These are phyloP conservation scores for Podila epigama DNA, from an alignment of 192 early-diverging fungal genomes.

Conservation along the genomic window DNA sequence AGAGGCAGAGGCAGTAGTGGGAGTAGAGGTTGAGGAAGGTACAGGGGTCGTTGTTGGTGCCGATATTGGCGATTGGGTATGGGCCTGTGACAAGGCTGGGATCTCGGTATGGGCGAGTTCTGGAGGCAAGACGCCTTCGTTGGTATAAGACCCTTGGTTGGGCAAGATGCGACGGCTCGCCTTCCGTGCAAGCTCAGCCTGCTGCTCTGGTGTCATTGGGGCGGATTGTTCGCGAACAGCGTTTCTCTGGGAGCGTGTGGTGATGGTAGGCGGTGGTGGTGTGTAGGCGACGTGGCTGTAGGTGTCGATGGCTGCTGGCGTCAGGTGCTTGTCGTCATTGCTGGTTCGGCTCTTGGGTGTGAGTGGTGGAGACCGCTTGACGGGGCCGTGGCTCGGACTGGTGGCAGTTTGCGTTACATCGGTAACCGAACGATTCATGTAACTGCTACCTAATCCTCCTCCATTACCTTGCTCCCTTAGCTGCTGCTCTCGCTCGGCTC, in stretches of 20 bases:
- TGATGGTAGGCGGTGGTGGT: constrained; percentile 29
- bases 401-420: not conserved
- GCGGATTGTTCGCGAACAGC: constrained; percentile 3
- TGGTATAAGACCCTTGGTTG: constrained; percentile 42
- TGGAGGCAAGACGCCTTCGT: constrained; percentile 24
- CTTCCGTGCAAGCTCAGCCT: constrained; percentile 39
- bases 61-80: not conserved
- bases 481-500: constrained; percentile 23
- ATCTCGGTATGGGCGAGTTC: not conserved
- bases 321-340: constrained; percentile 6
- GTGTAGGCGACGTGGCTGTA: constrained; percentile 30
- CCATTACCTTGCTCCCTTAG: not conserved
- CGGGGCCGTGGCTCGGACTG: not conserved
- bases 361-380: constrained; percentile 29
- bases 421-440: not conserved
- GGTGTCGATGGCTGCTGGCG: constrained; percentile 8
- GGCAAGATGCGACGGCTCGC: constrained; percentile 45
- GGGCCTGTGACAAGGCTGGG: not conserved
- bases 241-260: constrained; percentile 18
- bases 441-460: too few relatives aligned
- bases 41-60: not conserved
- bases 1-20: not conserved
- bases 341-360: constrained; percentile 11
- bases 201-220: constrained; percentile 30
- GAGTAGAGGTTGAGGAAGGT: not conserved